Evolutionary conservation across 257 asterid species (phyloP), one percentile per base, ranked within the genome.

Genomic region (Solanum virginianum): DNA sequence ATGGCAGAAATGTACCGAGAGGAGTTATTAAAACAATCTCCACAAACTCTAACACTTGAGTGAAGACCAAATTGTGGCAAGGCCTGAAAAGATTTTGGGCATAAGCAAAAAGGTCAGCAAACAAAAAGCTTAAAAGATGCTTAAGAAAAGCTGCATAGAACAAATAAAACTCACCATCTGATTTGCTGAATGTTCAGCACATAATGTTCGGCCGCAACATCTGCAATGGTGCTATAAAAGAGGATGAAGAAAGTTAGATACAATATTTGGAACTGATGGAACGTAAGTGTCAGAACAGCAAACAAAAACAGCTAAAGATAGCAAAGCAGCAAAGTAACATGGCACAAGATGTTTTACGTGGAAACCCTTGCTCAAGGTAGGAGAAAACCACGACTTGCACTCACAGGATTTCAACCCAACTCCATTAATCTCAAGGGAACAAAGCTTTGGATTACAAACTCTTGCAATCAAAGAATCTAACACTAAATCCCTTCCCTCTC

Each of bases 191-290:
- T 96, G 99, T 55, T 96, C 98, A 39, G 99, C 91, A 55, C 99
- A 96, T 70, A 96, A 89, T 22, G 99, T 95, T 82, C 97, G 92
- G 86, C 99, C 99, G 85, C 99, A 96, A 84, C 99, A 88, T 86
- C 99, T 90, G 88, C 98, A 96, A 75, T 95, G 99, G 91, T 96
- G 99, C 98, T 96, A 93, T 87, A 89, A 83, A 79, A 39, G 80
- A 71, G 72, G 82, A 8, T 75, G 63, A 54, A 45, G 84, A 51
- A 56, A 26, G 83, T 80, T 72, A 53, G 22, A 80, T 47, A 74
- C 75, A 84, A 63, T 51, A 51, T 51, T 16, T 5, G 16, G 45
- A 51, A 75, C 39, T 45, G 49, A 36, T 36, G 41, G 1, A 36
- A 36, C 41, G 0, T 5, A 36, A 36, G 41, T 36, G 41, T 36